These are phyloP conservation scores for Leishmania gerbilli DNA, from an alignment of 208 protist species.

Conservation along the genomic window DNA sequence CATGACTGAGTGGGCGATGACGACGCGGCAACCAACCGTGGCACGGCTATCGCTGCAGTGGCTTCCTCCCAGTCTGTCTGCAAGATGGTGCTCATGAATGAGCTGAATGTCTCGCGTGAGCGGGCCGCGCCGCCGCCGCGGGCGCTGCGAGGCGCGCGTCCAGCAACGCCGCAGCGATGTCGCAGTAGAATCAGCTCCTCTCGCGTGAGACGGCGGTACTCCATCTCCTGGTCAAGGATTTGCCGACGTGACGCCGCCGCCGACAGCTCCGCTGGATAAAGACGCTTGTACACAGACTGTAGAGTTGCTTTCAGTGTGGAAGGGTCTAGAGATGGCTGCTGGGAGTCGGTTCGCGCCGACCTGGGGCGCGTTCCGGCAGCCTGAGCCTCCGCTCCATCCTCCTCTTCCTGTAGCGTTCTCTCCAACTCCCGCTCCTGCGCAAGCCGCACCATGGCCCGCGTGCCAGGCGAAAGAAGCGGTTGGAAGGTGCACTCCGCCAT, in stretches of 20 bases:
- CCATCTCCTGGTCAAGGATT: slow-evolving; percentile 42
- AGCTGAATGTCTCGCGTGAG: slow-evolving; percentile 33
- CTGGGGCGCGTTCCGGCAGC: not conserved
- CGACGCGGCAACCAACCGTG: not conserved
- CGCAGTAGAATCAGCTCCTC: slow-evolving; percentile 54
- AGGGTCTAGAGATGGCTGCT: slow-evolving; percentile 3
- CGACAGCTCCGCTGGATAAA: slow-evolving; percentile 56
- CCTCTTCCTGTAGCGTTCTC: slow-evolving; percentile 10
- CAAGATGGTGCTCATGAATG: slow-evolving; percentile 66
- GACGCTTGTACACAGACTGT: slow-evolving; percentile 63
- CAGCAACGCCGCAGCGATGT: slow-evolving; percentile 31
- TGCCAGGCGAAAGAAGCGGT: slow-evolving; percentile 61
- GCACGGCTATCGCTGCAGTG: too few species aligned
- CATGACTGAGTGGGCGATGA: not conserved
- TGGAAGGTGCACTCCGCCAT: slow-evolving; percentile 83
- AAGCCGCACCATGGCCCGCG: slow-evolving; percentile 46
- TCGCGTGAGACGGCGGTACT: slow-evolving; percentile 32
- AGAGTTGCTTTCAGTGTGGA: slow-evolving; percentile 18
- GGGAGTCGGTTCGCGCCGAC: not conserved
- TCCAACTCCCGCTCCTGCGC: slow-evolving; percentile 29
- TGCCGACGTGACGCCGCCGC: slow-evolving; percentile 23
- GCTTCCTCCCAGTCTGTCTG: slow-evolving; percentile 27
- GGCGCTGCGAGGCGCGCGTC: slow-evolving; percentile 7
- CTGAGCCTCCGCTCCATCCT: not conserved
- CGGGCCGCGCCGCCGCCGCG: not conserved